These are phyloP conservation scores for Excoecaria agallocha DNA, from an alignment of 345 rosid genomes.

Conservation along the genomic window DNA sequence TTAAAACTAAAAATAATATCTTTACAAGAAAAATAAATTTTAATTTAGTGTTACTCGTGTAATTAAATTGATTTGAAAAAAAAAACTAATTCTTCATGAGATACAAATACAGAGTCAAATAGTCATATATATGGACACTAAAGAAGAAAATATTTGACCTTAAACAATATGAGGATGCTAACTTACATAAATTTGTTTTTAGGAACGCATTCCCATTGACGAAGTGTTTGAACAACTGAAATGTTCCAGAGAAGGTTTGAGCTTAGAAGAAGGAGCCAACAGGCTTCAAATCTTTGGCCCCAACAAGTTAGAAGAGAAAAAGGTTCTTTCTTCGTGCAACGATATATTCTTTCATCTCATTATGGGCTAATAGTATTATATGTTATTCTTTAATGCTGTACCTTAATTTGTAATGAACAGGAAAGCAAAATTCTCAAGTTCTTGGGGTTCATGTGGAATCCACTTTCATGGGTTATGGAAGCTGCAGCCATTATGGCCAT, in stretches of 20 bases:
- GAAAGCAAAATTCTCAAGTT: slow-evolving; percentile 34
- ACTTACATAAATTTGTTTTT: slow-evolving; percentile 5
- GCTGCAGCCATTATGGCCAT: slow-evolving; percentile 34
- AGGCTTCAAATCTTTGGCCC: slow-evolving; percentile 84
- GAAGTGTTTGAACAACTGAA: slow-evolving; percentile 90
- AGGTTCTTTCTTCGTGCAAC: slow-evolving; percentile 21
- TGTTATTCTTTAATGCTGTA: background rate
- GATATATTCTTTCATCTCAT: too few relatives aligned
- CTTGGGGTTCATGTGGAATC: slow-evolving; percentile 35
- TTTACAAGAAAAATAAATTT: too few relatives aligned
- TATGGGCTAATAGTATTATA: background rate
- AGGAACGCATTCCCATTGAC: slow-evolving; percentile 81
- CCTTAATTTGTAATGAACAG: slow-evolving; percentile 9
- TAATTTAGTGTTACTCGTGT: too few relatives aligned
- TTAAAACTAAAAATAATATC: too few relatives aligned
- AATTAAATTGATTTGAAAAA: too few relatives aligned
- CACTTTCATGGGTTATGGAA: slow-evolving; percentile 36
- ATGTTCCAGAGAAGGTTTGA: slow-evolving; percentile 67
- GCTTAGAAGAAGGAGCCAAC: slow-evolving; percentile 56
- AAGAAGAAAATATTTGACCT: too few relatives aligned
- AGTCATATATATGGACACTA: too few relatives aligned
- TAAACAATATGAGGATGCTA: background rate
- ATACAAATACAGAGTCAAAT: too few relatives aligned
- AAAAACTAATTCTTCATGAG: too few relatives aligned
- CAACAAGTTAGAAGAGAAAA: slow-evolving; percentile 90